Percentiles rank a stretch among this genome's conserved stretches.
Conservation (phyloP, 352 stramenopile genomes). For the Pythium dissotocum region DNA sequence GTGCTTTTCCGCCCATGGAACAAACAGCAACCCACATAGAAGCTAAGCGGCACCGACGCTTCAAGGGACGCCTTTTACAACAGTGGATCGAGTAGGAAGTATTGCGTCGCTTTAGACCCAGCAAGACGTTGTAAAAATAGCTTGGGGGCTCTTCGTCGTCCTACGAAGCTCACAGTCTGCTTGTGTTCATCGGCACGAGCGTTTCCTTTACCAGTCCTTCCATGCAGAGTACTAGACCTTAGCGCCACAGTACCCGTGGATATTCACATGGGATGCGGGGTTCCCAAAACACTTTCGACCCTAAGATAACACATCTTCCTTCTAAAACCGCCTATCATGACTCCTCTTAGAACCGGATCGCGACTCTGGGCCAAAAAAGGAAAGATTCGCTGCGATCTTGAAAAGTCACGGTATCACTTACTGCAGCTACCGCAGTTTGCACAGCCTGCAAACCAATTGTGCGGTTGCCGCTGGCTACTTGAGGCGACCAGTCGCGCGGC, state of each 20-base stretch:
- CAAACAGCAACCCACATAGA: too few species aligned
- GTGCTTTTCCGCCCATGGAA: too few species aligned
- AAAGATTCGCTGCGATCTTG: background rate
- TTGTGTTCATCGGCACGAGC: too few species aligned
- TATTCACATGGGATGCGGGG: background rate
- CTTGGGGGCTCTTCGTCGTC: background rate
- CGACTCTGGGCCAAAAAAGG: background rate
- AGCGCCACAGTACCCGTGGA: background rate
- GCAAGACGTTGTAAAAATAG: conserved; percentile 1
- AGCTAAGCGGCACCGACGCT: too few species aligned
- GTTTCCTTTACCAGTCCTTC: background rate
- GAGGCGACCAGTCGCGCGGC: background rate
- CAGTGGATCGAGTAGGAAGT: too few species aligned
- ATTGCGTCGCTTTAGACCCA: background rate
- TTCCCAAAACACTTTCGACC: background rate
- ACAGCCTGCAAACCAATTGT: background rate
- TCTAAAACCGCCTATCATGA: background rate
- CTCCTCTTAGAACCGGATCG: conserved; percentile 7
- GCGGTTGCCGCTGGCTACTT: background rate
- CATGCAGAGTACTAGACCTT: background rate
- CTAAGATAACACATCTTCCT: background rate
- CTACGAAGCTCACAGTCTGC: too few species aligned
- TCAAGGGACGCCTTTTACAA: too few species aligned
- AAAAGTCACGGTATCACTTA: conserved; percentile 2
- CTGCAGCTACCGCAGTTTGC: background rate